These are phyloP conservation scores for Thelonectria blattea DNA, from an alignment of 2,329 filamentous ascomycete genomes.

Conservation along the genomic window DNA sequence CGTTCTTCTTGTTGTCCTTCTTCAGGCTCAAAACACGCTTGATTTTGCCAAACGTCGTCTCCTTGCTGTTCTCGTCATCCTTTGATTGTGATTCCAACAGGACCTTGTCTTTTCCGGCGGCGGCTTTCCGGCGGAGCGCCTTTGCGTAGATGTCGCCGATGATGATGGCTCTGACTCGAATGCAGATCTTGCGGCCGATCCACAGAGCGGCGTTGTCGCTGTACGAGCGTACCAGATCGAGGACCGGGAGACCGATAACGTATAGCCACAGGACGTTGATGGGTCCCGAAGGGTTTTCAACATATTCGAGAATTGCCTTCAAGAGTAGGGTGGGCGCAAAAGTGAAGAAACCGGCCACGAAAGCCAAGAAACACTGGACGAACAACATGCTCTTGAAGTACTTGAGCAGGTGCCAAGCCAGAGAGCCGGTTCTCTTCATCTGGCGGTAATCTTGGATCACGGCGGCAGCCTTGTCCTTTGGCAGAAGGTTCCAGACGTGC, in stretches of 20 bases:
- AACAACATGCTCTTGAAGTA: constrained; percentile 83
- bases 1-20: constrained; percentile 55
- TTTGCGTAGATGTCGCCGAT: constrained; percentile 98
- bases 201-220: constrained; percentile 87
- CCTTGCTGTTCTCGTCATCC: constrained; percentile 43
- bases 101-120: constrained; percentile 75
- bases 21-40: constrained; percentile 67
- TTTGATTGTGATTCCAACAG: constrained; percentile 62
- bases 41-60: constrained; percentile 54
- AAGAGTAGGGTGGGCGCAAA: constrained; percentile 92
- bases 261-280: constrained; percentile 94
- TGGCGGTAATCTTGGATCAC: constrained; percentile 85
- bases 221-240: constrained; percentile 81
- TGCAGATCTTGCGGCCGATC: constrained; percentile 93
- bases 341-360: constrained; percentile 80
- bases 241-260: constrained; percentile 85
- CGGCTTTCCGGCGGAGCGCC: constrained; percentile 87
- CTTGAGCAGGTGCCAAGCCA: constrained; percentile 80
- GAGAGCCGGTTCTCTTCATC: constrained; percentile 77
- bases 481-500: constrained; percentile 90
- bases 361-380: constrained; percentile 80
- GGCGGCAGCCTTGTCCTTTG: constrained; percentile 83
- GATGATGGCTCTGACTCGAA: constrained; percentile 90
- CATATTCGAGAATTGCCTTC: constrained; percentile 89
- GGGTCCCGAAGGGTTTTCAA: constrained; percentile 84